These are phyloP conservation scores for Calonectria naviculata DNA, from an alignment of 2,329 filamentous ascomycete genomes.

Conservation along the genomic window DNA sequence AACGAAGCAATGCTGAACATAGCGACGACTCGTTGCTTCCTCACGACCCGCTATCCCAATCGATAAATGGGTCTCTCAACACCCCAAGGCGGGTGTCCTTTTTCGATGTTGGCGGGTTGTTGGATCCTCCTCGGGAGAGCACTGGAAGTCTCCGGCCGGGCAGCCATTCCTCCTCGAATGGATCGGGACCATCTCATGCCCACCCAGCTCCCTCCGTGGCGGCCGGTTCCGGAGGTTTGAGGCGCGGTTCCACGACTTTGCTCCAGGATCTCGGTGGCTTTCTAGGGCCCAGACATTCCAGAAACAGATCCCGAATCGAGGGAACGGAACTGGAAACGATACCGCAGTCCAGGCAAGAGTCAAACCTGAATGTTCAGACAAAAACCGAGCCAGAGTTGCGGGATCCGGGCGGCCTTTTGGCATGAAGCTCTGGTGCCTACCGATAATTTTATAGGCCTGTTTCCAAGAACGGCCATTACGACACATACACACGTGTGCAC, in stretches of 20 bases:
- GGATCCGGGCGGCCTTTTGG: constrained; percentile 55
- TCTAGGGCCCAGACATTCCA: constrained; percentile 54
- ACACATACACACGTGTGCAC: constrained; percentile 14
- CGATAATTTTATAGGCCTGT: background rate
- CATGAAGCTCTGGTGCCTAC: constrained; percentile 29
- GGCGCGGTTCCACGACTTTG: constrained; percentile 67
- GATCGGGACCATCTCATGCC: constrained; percentile 48
- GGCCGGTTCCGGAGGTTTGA: constrained; percentile 57
- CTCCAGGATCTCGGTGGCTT: constrained; percentile 69
- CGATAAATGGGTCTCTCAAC: constrained; percentile 29
- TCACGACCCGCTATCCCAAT: constrained; percentile 47
- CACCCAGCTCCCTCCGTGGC: constrained; percentile 56
- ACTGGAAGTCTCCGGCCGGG: constrained; percentile 50
- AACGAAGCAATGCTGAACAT: constrained; percentile 49
- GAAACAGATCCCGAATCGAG: constrained; percentile 45
- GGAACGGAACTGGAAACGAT: constrained; percentile 60
- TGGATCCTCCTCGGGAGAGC: constrained; percentile 61
- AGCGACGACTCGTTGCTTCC: constrained; percentile 59
- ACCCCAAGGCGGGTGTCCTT: constrained; percentile 71
- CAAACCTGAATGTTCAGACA: constrained; percentile 43
- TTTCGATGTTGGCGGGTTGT: constrained; percentile 84
- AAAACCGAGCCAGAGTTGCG: constrained; percentile 48
- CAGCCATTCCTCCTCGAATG: constrained; percentile 54
- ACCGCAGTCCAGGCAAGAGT: constrained; percentile 52
- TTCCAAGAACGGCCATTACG: constrained; percentile 14